Base-by-base conservation (phyloP, 2,329 filamentous ascomycete genomes). In the Verruconis gallopava region DNA sequence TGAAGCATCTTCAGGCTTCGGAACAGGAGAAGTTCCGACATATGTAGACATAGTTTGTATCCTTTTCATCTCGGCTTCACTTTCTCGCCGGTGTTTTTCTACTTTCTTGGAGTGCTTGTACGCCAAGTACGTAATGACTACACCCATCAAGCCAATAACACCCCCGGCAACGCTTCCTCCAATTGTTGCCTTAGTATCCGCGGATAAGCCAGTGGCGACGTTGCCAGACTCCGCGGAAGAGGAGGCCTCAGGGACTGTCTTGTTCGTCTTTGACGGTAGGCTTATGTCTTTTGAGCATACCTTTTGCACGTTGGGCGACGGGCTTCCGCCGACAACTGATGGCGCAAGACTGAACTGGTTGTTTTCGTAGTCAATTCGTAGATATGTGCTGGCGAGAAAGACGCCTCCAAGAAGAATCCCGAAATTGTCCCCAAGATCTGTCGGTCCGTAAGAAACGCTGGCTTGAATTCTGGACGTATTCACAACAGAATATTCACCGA, bases 341-440 rank as follows among this genome's bases (percentile, higher is more conserved):
- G 38, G 38, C 12, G 38, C 28, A 3, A 40, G 38, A 9, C 22
- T 28, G n/a, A 40, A 40, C 11, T 12, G 20, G 12, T 21, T 21
- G 12, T 20, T 18, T 20, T 34, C 25, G 17, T 32, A 40, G 15
- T 40, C 38, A 6, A 34, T 25, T 6, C 21, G 19, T 17, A 40
- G 13, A 25, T 40, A 40, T n/a, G 22, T 40, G 14, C 14, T 40
- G 1, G 38, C 38, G 12, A 40, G 17, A 15, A 34, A 40, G 6
- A 32, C 38, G 2, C 38, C 19, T n/a, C 37, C 22, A n/a, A 36
- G 33, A 9, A 36, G 33, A 11, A 36, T 17, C 6, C 33, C 33
- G 6, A 6, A 14, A 36, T 19, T 19, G 11, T 6, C 15, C 18
- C 33, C 33, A 6, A 14, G 17, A 9, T 36, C 33, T 9, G 6